Conservation (phyloP, 495 filamentous ascomycete genomes). For the Penicillium fimorum region DNA sequence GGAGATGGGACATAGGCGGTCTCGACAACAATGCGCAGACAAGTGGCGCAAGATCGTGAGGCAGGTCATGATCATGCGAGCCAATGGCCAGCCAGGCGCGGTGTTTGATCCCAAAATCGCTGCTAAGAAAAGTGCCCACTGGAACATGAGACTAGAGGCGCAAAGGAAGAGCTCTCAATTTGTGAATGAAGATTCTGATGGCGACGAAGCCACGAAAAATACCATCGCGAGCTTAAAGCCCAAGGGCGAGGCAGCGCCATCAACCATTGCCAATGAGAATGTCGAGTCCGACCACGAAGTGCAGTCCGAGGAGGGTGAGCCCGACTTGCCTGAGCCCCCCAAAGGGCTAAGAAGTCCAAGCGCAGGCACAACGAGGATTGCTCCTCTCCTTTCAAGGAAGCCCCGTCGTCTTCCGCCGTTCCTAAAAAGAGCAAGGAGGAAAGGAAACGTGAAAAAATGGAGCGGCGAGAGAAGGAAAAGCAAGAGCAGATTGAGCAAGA, state of each 20-base stretch:
- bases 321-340: background rate
- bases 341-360: conserved; percentile 8
- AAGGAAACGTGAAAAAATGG: conserved; percentile 14
- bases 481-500: background rate
- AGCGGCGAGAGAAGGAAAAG: conserved; percentile 5
- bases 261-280: background rate
- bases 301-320: background rate
- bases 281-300: background rate
- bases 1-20: conserved; percentile 31
- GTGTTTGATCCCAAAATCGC: conserved; percentile 20
- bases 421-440: conserved; percentile 10
- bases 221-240: background rate
- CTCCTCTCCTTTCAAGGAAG: background rate
- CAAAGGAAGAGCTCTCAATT: conserved; percentile 25
- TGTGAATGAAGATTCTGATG: conserved; percentile 24
- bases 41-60: conserved; percentile 44
- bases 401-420: background rate
- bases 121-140: conserved; percentile 7
- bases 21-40: conserved; percentile 47
- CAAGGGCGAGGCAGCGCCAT: background rate
- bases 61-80: conserved; percentile 20
- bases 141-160: conserved; percentile 1
- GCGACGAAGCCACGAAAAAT: background rate
- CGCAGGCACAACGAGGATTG: background rate
- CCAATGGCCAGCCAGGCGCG: conserved; percentile 27